Evolutionary conservation across 2,329 filamentous ascomycete genomes (phyloP).

Genomic region (Aspergillus pseudotamarii): DNA sequence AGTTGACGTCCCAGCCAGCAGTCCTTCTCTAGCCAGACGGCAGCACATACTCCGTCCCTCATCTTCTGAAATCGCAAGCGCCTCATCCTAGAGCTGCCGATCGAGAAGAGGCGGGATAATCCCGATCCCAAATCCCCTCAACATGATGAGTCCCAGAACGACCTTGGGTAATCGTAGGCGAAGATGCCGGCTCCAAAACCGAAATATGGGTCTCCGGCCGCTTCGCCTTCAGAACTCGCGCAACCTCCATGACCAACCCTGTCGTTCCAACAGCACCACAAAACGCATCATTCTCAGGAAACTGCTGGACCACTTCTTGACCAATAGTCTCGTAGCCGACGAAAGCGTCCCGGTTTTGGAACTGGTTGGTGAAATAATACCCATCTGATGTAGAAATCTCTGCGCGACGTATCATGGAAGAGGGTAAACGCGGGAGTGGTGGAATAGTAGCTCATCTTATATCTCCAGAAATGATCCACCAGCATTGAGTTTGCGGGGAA

Average conservation of each 20-base stretch:
- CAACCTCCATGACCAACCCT: constrained; percentile 19
- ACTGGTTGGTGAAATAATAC: constrained; percentile 16
- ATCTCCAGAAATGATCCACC: too few species aligned
- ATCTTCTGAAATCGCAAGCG: constrained; percentile 87
- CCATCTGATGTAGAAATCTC: neutral
- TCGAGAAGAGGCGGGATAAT: constrained; percentile 85
- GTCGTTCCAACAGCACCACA: constrained; percentile 16
- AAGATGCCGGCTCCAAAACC: constrained; percentile 18
- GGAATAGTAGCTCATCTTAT: too few species aligned
- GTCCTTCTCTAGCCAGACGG: constrained; percentile 79
- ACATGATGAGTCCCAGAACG: constrained; percentile 76
- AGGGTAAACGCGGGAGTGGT: too few species aligned
- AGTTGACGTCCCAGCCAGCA: constrained; percentile 66
- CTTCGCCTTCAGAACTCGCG: constrained; percentile 10
- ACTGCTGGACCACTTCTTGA: constrained; percentile 15
- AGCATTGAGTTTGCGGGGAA: too few species aligned
- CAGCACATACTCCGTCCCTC: constrained; percentile 82
- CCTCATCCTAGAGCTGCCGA: constrained; percentile 74
- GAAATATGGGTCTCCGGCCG: neutral
- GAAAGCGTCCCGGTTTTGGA: constrained; percentile 15
- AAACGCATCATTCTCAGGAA: constrained; percentile 19
- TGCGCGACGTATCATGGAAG: constrained; percentile 13
- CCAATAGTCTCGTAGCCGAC: constrained; percentile 15
- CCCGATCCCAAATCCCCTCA: constrained; percentile 89
- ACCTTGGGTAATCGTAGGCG: constrained; percentile 14